phyloP scores from a whole-genome alignment of 2,329 filamentous ascomycete genomes.

The Colletotrichum coccodes region DNA sequence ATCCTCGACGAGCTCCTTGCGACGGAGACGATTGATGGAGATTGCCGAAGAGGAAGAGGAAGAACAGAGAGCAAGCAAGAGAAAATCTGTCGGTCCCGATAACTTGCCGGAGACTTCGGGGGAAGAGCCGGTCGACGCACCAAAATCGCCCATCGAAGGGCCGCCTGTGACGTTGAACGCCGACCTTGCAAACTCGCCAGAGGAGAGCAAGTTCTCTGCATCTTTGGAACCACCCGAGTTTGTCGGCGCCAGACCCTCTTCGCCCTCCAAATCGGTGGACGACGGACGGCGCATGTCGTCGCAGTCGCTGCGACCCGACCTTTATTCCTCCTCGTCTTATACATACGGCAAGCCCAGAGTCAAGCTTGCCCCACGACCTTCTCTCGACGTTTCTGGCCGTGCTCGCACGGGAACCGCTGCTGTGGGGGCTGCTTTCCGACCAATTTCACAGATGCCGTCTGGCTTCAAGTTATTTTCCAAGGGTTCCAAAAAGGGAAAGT shows the following conservation, averaged over 20 bases:
- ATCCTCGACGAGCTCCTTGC: conserved; percentile 84
- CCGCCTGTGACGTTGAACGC: conserved; percentile 61
- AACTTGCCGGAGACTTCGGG: conserved; percentile 38
- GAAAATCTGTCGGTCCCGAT: conserved; percentile 65
- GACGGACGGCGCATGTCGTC: conserved; percentile 59
- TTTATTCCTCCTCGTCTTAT: conserved; percentile 61
- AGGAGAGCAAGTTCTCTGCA: conserved; percentile 60
- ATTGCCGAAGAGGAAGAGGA: conserved; percentile 95
- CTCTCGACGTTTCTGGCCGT: conserved; percentile 70
- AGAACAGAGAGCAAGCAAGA: conserved; percentile 67
- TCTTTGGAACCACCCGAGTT: conserved; percentile 63
- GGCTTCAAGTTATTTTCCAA: conserved; percentile 79
- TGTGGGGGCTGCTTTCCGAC: conserved; percentile 66
- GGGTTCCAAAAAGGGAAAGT: conserved; percentile 62
- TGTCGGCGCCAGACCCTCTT: conserved; percentile 57
- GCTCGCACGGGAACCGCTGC: conserved; percentile 61
- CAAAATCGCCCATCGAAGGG: conserved; percentile 42
- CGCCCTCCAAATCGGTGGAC: conserved; percentile 56
- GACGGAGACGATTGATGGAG: conserved; percentile 83
- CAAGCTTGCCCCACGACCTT: conserved; percentile 88
- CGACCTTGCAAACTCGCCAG: conserved; percentile 60
- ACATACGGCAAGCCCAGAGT: conserved; percentile 78
- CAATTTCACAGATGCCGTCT: conserved; percentile 82
- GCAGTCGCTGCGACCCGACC: conserved; percentile 62
- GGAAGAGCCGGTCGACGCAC: conserved; percentile 38